Evolutionary conservation across 2,329 filamentous ascomycete genomes (phyloP).

Genomic region (Fusarium sp.): DNA sequence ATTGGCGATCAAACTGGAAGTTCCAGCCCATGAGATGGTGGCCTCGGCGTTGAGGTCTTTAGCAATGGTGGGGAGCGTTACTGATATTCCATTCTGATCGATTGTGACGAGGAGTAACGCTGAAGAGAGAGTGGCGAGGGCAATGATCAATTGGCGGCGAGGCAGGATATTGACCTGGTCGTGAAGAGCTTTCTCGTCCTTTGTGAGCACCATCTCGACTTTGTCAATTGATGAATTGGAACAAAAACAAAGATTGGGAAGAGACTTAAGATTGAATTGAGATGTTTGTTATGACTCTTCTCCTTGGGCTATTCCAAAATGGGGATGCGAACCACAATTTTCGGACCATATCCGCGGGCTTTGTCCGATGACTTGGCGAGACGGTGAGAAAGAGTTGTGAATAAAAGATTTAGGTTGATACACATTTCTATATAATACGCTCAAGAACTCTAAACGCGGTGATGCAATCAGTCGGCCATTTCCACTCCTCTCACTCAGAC

Average conservation of each 20-base stretch:
- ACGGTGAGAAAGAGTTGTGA: not conserved
- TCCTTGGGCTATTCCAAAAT: not conserved
- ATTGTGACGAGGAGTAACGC: not conserved
- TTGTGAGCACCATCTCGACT: not conserved
- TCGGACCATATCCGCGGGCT: not conserved
- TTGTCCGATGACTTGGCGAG: not conserved
- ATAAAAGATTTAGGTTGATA: not conserved
- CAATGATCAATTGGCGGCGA: not conserved
- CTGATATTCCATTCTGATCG: not conserved
- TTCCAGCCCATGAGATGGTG: not conserved
- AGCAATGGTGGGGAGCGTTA: not conserved
- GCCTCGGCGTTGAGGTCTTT: not conserved
- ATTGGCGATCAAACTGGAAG: not conserved
- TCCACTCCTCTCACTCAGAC: too few relatives aligned
- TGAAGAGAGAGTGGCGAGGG: not conserved
- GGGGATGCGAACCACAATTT: not conserved
- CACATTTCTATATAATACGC: rapidly evolving
- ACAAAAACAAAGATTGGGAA: rapidly evolving
- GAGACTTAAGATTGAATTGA: not conserved
- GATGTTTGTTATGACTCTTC: not conserved
- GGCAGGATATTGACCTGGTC: not conserved
- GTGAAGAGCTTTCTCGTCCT: not conserved
- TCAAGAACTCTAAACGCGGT: too few relatives aligned
- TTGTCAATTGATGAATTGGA: not conserved
- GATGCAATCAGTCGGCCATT: too few relatives aligned